phyloP scores from a whole-genome alignment of 2,329 filamentous ascomycete species.

The Beauveria sp. region DNA sequence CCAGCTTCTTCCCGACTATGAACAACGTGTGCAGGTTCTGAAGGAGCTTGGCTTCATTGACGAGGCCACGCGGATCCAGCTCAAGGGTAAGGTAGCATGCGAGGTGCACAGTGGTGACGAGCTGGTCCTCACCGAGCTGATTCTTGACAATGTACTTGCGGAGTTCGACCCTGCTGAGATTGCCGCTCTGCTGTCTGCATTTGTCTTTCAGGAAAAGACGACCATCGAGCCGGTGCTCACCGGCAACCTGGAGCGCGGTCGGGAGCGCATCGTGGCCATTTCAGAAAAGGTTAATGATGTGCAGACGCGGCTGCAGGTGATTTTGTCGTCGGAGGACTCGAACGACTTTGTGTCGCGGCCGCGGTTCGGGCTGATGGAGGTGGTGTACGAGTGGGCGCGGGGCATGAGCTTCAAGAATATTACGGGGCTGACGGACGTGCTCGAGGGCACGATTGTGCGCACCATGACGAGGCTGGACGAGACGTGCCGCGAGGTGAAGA shows the following conservation, averaged over 20 bases:
- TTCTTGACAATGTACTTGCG: slow-evolving; percentile 92
- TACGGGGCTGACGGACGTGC: slow-evolving; percentile 87
- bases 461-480: slow-evolving; percentile 92
- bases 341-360: slow-evolving; percentile 86
- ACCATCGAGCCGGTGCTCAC: slow-evolving; percentile 73
- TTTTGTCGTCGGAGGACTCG: slow-evolving; percentile 79
- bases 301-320: slow-evolving; percentile 86
- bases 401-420: slow-evolving; percentile 99
- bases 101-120: slow-evolving; percentile 97
- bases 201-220: slow-evolving; percentile 98
- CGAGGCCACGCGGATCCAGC: slow-evolving; percentile 73
- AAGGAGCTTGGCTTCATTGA: slow-evolving; percentile 92
- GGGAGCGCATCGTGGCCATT: slow-evolving; percentile 79
- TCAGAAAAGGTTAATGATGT: slow-evolving; percentile 88
- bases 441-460: slow-evolving; percentile 94
- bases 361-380: slow-evolving; percentile 89
- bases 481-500: slow-evolving; percentile 95
- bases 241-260: slow-evolving; percentile 71
- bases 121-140: slow-evolving; percentile 88
- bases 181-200: slow-evolving; percentile 83
- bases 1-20: slow-evolving; percentile 90
- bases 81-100: slow-evolving; percentile 97
- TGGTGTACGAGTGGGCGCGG: slow-evolving; percentile 96
- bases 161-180: slow-evolving; percentile 96
- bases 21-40: slow-evolving; percentile 86